Base-by-base conservation (phyloP, 768 basidiomycete genomes). In the Xerocomus potaroensis region DNA sequence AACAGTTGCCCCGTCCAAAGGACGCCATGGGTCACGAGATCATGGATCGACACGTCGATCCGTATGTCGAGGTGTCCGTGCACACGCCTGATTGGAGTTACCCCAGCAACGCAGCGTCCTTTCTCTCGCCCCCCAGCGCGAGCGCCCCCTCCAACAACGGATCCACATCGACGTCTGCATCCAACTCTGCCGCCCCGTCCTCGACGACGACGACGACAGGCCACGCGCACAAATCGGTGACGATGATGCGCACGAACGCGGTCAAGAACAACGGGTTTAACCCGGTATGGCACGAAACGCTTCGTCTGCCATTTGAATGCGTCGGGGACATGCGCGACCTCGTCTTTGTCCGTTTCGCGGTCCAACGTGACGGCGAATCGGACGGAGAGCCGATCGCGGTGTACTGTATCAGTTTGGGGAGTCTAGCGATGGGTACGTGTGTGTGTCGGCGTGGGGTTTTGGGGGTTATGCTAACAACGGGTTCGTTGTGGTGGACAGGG, bases 221-320 rank as follows among this genome's bases (percentile, higher is more conserved):
- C 24, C 63, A 68, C 24, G 52, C 63, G 5, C 71, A 74, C 23
- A 70, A 75, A 19, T 72, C 76, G 5, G 64, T 83, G n/a, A 72
- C 74, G 19, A 72, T 74, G 4, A 64, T 64, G 45, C 74, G 77
- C 34, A 95, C 91, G 4, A 68, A 66, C 18, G 70, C 76, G 1
- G 80, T 94, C 45, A 81, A 79, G 67, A 85, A 90, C 63, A 94
- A 94, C 60, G 91, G 93, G 0, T 93, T 95, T 71, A 96, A 96
- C 64, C 95, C 95, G 0, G 69, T 64, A 2, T 97, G 93, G 89
- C 76, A 90, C 51, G 81, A 92, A 57, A 62, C 63, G 31, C 66
- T 93, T 21, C 65, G 68, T 16, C 64, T 94, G 18, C 82, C 83
- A n/a, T 93, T 93, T 58, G 79, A 81, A 41, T 83, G 84, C 55